These are phyloP conservation scores for Thielaviopsis punctulata DNA, from an alignment of 2,329 filamentous ascomycete genomes.

Conservation along the genomic window DNA sequence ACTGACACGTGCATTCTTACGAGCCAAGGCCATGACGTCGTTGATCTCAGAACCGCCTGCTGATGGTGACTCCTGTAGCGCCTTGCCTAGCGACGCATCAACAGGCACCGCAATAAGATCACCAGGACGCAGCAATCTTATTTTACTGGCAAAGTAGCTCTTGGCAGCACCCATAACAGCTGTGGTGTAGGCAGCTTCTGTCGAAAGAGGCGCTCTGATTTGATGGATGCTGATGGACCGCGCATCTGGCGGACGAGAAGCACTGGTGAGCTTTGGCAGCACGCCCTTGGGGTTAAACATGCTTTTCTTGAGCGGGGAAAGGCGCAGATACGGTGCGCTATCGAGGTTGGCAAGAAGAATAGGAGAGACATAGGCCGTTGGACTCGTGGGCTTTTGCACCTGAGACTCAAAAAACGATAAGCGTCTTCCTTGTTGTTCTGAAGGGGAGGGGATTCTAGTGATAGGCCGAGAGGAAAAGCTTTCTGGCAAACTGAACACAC, in stretches of 20 bases:
- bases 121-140: conserved; percentile 67
- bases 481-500: conserved; percentile 78
- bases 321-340: conserved; percentile 57
- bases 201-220: conserved; percentile 74
- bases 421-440: conserved; percentile 31
- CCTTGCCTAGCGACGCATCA: conserved; percentile 67
- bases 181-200: conserved; percentile 69
- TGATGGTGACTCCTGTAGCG: conserved; percentile 54
- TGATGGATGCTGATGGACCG: conserved; percentile 76
- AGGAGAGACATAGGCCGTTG: conserved; percentile 62
- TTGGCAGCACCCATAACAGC: conserved; percentile 77
- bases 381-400: conserved; percentile 39
- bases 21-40: conserved; percentile 38
- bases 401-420: conserved; percentile 53
- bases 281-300: conserved; percentile 32
- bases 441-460: conserved; percentile 40
- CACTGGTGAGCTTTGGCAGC: conserved; percentile 37
- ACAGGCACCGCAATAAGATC: conserved; percentile 82
- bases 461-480: conserved; percentile 45
- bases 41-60: conserved; percentile 50
- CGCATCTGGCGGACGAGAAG: conserved; percentile 40
- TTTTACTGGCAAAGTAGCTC: conserved; percentile 68
- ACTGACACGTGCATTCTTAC: conserved; percentile 19
- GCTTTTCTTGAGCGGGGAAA: conserved; percentile 49
- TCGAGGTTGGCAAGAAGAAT: conserved; percentile 75